phyloP scores from a whole-genome alignment of 106 monocot species.

The Phalaenopsis equestris region DNA sequence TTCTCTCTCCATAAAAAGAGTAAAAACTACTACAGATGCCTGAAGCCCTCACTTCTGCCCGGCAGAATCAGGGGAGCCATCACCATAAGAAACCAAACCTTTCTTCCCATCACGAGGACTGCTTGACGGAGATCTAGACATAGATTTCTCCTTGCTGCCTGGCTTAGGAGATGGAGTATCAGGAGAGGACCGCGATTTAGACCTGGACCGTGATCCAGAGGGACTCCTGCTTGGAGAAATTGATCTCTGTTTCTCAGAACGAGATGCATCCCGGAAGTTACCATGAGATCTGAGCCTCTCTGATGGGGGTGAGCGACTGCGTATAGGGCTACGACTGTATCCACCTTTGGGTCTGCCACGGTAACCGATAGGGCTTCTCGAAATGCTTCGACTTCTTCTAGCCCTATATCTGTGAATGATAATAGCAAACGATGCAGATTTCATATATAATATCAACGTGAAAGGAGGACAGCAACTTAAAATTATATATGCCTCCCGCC shows the following conservation, averaged over 20 bases:
- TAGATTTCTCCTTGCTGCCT: slow-evolving; percentile 40
- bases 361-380: slow-evolving; percentile 63
- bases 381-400: slow-evolving; percentile 72
- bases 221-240: slow-evolving; percentile 45
- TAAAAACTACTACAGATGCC: background rate
- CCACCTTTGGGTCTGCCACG: slow-evolving; percentile 39
- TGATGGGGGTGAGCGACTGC: slow-evolving; percentile 41
- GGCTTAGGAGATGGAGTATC: slow-evolving; percentile 43
- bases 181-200: slow-evolving; percentile 27
- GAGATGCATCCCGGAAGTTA: background rate
- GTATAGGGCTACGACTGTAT: slow-evolving; percentile 47
- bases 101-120: slow-evolving; percentile 48
- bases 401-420: slow-evolving; percentile 34
- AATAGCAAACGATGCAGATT: slow-evolving; percentile 2
- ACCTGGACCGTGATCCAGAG: slow-evolving; percentile 23
- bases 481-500: too few relatives aligned
- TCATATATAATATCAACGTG: background rate
- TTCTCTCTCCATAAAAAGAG: background rate
- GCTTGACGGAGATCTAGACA: slow-evolving; percentile 45
- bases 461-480: too few relatives aligned
- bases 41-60: slow-evolving; percentile 19
- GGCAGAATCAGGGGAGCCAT: slow-evolving; percentile 60
- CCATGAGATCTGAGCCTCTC: slow-evolving; percentile 29
- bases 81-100: slow-evolving; percentile 83
- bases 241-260: slow-evolving; percentile 21